Evolutionary conservation across 257 asterid genomes (phyloP).

Genomic region (Coffea eugenioides): DNA sequence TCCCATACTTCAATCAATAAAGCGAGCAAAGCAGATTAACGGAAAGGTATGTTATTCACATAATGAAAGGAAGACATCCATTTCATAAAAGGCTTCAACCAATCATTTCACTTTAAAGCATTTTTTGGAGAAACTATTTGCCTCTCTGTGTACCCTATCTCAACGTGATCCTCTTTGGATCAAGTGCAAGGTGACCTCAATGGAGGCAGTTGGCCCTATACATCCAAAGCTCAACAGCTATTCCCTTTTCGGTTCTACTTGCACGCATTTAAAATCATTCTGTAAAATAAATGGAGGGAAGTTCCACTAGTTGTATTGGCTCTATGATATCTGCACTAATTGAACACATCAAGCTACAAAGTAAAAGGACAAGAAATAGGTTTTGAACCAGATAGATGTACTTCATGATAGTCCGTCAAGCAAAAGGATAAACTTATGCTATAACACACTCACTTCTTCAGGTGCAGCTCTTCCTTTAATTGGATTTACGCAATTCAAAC

Average conservation of each 20-base stretch:
- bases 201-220: background rate
- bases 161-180: background rate
- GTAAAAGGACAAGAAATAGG: background rate
- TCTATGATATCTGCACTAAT: background rate
- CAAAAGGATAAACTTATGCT: background rate
- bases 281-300: background rate
- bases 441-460: background rate
- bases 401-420: background rate
- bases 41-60: no score
- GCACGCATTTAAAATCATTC: background rate
- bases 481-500: background rate
- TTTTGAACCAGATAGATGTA: background rate
- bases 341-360: background rate
- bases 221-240: background rate
- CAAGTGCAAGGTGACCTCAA: no score
- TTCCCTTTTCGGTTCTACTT: background rate
- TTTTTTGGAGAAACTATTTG: background rate
- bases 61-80: background rate
- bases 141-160: background rate
- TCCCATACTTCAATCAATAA: no score
- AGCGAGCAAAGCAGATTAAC: no score
- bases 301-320: background rate
- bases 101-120: background rate
- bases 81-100: background rate
- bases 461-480: background rate